Evolutionary conservation across 306 rosid genomes (phyloP).

Genomic region (Cucurbita pepo): DNA sequence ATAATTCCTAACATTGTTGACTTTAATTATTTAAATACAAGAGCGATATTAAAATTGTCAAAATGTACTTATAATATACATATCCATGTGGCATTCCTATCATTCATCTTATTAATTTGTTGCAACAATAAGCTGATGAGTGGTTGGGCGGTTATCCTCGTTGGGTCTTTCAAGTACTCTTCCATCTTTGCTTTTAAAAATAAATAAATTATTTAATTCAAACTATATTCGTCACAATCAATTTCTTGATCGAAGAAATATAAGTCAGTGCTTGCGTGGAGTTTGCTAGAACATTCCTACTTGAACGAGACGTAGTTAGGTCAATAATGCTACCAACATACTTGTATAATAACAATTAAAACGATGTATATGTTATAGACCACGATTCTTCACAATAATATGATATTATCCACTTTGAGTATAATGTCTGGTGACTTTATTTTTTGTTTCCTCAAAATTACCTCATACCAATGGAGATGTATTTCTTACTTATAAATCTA

Average conservation of each 20-base stretch:
- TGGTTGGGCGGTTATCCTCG: slow-evolving; percentile 3
- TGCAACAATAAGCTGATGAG: neutral
- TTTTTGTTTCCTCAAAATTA: too few species aligned
- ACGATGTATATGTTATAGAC: too few species aligned
- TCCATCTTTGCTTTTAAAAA: neutral
- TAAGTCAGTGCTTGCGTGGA: neutral
- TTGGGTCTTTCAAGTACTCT: neutral
- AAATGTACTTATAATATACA: neutral
- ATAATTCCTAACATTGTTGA: neutral
- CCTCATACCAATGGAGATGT: too few species aligned
- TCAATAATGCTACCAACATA: neutral
- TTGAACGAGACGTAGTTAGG: neutral
- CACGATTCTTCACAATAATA: too few species aligned
- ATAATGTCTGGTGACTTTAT: too few species aligned
- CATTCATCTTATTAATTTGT: neutral
- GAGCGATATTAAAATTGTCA: neutral
- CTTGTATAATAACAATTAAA: too few species aligned
- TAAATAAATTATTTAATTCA: neutral
- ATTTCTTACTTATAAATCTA: too few species aligned
- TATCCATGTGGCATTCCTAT: neutral
- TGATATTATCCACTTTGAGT: too few species aligned
- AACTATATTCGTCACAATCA: neutral
- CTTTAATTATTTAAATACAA: neutral
- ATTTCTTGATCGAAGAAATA: neutral
- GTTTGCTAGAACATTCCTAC: neutral